Evolutionary conservation across 2,329 filamentous ascomycete species (phyloP), one percentile per base, ranked within the genome.

Genomic region (Epicoccum sorghinum): DNA sequence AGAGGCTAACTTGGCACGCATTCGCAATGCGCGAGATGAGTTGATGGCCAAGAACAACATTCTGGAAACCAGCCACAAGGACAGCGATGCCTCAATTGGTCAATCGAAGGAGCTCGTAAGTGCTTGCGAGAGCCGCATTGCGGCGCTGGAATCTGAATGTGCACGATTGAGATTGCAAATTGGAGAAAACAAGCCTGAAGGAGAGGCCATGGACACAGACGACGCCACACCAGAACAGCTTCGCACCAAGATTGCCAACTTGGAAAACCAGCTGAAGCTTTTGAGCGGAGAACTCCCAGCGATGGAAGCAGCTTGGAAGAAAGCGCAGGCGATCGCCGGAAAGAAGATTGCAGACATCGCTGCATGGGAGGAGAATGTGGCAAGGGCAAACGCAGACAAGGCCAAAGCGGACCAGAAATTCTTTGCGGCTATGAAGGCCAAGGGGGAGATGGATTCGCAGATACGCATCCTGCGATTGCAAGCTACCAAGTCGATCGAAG

Each of bases 321-420:
- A 93, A 74, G 90, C 93, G 47, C 91, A 93, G 70, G 86, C 87
- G 22, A 76, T 96, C 53, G 92, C 92, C 7, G 88, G 89, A 46
- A 93, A 91, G 78, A 98, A 96, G 75, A 86, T 96, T 30, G 83
- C 89, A 66, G 92, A 96, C 58, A 86, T 90, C 47, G 79, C 82
- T 5, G 81, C 83, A 4, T 79, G 91, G 69, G 93, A 98, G 76
- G 92, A 96, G 52, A 89, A 89, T 58, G 80, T 93, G 33, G 79
- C 85, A 14, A 81, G 89, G 23, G 78, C 96, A 18, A 86, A 85
- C 36, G 90, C 91, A 0, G 92, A 99, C 76, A 99, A 99, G 79
- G 87, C 89, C 61, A 98, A 97, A 75, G 93, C 93, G 1, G 95
- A 99, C 69, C 93, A 98, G 70, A 98, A 98, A 76, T 99, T 96